These are phyloP conservation scores for Ilex asprella DNA, from an alignment of 257 asterid species.

Conservation along the genomic window DNA sequence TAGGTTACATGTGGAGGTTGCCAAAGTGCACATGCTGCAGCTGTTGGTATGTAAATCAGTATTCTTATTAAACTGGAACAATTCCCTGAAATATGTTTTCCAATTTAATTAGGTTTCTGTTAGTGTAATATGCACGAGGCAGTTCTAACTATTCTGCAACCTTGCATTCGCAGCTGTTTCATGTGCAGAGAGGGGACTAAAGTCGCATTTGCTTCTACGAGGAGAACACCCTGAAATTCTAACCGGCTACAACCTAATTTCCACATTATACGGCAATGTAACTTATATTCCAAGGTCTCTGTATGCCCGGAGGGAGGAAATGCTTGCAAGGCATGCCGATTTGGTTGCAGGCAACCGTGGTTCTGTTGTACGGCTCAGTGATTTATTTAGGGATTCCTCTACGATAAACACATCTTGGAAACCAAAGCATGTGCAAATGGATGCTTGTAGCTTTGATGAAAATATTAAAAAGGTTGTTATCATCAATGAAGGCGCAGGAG, in stretches of 20 bases:
- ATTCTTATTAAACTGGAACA: slow-evolving; percentile 7
- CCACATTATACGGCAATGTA: slow-evolving; percentile 64
- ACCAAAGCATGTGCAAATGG: slow-evolving; percentile 10
- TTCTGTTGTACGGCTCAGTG: slow-evolving; percentile 36
- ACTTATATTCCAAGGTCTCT: slow-evolving; percentile 62
- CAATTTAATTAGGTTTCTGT: slow-evolving; percentile 3
- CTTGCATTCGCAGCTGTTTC: slow-evolving; percentile 57
- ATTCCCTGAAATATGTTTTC: background rate
- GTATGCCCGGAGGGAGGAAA: slow-evolving; percentile 72
- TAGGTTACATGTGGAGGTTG: slow-evolving; percentile 99
- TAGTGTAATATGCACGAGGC: background rate
- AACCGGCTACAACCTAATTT: slow-evolving; percentile 77
- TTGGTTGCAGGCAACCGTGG: slow-evolving; percentile 43
- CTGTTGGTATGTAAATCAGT: slow-evolving; percentile 61
- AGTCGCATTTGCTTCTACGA: slow-evolving; percentile 78
- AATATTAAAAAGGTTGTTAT: slow-evolving; percentile 47
- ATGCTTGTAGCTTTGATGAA: slow-evolving; percentile 12
- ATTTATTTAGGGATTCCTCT: slow-evolving; percentile 30
- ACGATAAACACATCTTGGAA: slow-evolving; percentile 11
- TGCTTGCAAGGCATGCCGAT: slow-evolving; percentile 66
- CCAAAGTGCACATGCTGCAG: slow-evolving; percentile 97
- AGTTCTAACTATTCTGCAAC: slow-evolving; percentile 19
- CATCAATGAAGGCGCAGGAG: slow-evolving; percentile 87
- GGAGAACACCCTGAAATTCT: slow-evolving; percentile 87
- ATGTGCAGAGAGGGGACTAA: slow-evolving; percentile 88